phyloP scores from a whole-genome alignment of 805 yeast genomes.

The Tetrapisispora phaffii region DNA sequence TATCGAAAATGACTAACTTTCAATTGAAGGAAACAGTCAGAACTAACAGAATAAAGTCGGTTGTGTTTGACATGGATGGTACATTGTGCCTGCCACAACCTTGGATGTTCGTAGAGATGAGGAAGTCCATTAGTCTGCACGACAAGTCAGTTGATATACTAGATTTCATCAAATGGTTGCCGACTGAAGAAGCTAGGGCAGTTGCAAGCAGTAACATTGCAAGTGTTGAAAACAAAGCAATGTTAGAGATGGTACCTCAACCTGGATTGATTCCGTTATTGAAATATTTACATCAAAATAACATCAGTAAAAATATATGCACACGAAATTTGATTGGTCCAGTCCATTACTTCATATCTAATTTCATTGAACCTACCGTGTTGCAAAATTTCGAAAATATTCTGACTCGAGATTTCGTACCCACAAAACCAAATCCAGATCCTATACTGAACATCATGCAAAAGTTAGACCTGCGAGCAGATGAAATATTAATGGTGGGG shows the following conservation, averaged over 20 bases:
- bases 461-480: slow-evolving; percentile 38
- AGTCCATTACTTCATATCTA: slow-evolving; percentile 40
- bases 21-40: not conserved
- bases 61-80: slow-evolving; percentile 75
- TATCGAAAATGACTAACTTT: not conserved
- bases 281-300: slow-evolving; percentile 21
- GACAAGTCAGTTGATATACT: slow-evolving; percentile 42
- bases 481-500: slow-evolving; percentile 56
- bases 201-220: slow-evolving; percentile 40
- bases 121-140: slow-evolving; percentile 44
- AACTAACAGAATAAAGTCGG: slow-evolving; percentile 35
- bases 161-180: slow-evolving; percentile 37
- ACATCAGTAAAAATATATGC: slow-evolving; percentile 45
- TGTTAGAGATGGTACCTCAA: slow-evolving; percentile 46
- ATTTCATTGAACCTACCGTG: slow-evolving; percentile 33
- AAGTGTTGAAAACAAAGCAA: slow-evolving; percentile 51
- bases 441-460: slow-evolving; percentile 50
- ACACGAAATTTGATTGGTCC: slow-evolving; percentile 51
- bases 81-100: slow-evolving; percentile 59
- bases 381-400: slow-evolving; percentile 39
- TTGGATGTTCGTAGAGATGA: slow-evolving; percentile 50
- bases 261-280: slow-evolving; percentile 39
- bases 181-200: slow-evolving; percentile 29
- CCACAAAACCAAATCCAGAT: slow-evolving; percentile 60
- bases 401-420: slow-evolving; percentile 53